Conservation (phyloP, 768 basidiomycete genomes). For the Dictyophora rubrovolvata region DNA sequence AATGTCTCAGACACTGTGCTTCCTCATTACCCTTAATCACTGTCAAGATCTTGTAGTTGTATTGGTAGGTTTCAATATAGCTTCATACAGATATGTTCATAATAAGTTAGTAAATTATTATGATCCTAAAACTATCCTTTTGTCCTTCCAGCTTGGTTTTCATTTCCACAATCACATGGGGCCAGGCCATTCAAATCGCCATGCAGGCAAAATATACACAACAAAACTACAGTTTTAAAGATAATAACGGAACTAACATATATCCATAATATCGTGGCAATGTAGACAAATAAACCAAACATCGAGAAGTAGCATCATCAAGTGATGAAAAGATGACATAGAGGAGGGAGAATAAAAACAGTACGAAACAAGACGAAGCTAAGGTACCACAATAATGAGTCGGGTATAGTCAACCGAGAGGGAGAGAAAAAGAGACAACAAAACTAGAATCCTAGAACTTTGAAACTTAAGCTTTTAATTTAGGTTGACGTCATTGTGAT, state of each 20-base stretch:
- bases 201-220: background rate
- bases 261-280: background rate
- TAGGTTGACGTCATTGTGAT: background rate
- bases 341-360: background rate
- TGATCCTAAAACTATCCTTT: too few relatives aligned
- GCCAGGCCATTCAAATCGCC: slow-evolving; percentile 61
- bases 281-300: background rate
- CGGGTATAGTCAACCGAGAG: background rate
- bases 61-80: too few relatives aligned
- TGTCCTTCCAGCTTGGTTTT: too few relatives aligned
- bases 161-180: slow-evolving; percentile 74
- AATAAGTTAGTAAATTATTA: too few relatives aligned
- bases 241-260: background rate
- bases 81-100: too few relatives aligned
- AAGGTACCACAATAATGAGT: background rate
- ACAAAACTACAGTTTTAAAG: background rate
- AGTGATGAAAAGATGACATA: background rate
- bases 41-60: too few relatives aligned
- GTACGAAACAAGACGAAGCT: background rate
- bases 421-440: background rate
- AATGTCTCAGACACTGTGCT: too few relatives aligned
- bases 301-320: background rate
- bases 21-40: too few relatives aligned
- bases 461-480: background rate
- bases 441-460: background rate